Base-by-base conservation (phyloP, 2,329 filamentous ascomycete genomes). In the Exophiala viscosa region DNA sequence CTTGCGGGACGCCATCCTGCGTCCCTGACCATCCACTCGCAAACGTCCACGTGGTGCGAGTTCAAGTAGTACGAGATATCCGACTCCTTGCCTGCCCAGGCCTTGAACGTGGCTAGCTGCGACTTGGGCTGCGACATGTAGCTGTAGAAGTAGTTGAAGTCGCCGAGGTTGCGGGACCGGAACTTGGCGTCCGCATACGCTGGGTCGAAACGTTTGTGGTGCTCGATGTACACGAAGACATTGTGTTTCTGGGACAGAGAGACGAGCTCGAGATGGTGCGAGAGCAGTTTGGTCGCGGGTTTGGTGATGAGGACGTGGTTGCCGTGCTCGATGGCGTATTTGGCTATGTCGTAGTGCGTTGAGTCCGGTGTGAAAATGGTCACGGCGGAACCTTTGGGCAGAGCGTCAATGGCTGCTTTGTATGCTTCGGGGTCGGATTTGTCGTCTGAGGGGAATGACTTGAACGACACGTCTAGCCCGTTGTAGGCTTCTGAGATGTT, bases 141-240 rank as follows among this genome's bases (percentile, higher is more conserved):
- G 64, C 83, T 87, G 80, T 96, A 96, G 70, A 95, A 96, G 79
- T 96, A 96, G 78, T 95, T 96, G 83, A 96, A 96, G 73, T 96
- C 90, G 60, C 91, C 91, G 6, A 96, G 77, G 66, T 82, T 75
- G 11, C 89, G 88, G 63, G 86, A 84, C 45, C 85, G 82, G 54
- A 60, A 59, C 38, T 49, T 43, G 11, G 92, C 92, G 69, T 96
- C 91, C 11, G 88, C 83, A 75, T 96, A 96, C 17, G 90, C 90
- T 1, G 91, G 91, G 69, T 96, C 91, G 73, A 86, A 96, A 52
- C 92, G 89, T 78, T 96, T 96, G 81, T 96, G 91, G 75, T 96
- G 91, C 78, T 96, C 91, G 64, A 96, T 79, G 75, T 89, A 96
- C 60, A 96, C 90, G 68, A 91, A 92, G 53, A 96, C 90, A 60